Evolutionary conservation across 495 filamentous ascomycete species (phyloP), one percentile per base, ranked within the genome.

Genomic region (Tetracladium setigerum): DNA sequence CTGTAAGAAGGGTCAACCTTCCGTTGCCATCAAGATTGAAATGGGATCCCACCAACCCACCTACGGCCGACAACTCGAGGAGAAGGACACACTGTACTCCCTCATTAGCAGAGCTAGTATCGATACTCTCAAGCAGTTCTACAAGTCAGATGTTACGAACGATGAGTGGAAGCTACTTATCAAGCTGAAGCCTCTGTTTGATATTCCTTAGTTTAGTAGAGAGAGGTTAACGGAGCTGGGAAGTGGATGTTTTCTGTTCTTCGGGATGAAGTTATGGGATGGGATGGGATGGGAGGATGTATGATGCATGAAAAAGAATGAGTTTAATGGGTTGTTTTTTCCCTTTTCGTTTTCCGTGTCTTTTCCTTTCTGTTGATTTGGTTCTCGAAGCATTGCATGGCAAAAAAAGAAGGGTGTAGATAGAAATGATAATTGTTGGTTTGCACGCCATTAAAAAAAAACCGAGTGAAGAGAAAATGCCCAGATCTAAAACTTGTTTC

Each of bases 1-100:
- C 39, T 90, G 86, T 70, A 99, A 97, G 70, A 90, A 88, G 69
- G 94, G 91, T 47, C 87, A 95, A 58, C 94, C 92, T 30, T 95
- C 89, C 5, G 92, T 97, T 13, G 92, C 92, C 18, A 75, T 99
- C 67, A 99, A 99, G 78, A 89, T 99, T 61, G 92, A 99, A 69
- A 77, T 74, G 73, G 91, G 89, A 13, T 68, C 84, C 16, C 91
- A 96, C 66, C 92, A 99, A 68, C 92, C 92, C 11, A 77, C 85
- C 47, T 99, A 99, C 63, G 92, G 92, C 34, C 84, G 92, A 44
- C 92, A 99, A 38, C 76, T 97, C 41, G 92, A 99, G 66, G 91
- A 99, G 63, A 84, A 84, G 62, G 92, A 99, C 64, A 72, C 66
- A 14, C 74, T 99, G 24, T 95, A 95, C 73, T 88, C 83, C 40